Evolutionary conservation across 768 basidiomycete species (phyloP).

Genomic region (Agrocybe praecox): DNA sequence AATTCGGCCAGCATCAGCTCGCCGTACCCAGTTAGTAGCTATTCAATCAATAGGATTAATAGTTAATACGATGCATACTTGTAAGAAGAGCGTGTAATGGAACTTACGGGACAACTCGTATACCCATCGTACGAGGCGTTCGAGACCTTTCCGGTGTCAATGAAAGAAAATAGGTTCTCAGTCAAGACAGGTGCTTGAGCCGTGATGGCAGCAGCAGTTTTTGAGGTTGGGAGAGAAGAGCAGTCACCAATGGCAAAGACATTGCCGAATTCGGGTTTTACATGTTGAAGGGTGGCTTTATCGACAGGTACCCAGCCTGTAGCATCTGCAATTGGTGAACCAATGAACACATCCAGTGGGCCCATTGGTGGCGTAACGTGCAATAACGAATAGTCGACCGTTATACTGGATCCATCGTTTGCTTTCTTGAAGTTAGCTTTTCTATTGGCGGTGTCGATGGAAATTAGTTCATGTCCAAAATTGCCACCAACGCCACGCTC

Average conservation of each 20-base stretch:
- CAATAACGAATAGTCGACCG: slow-evolving; percentile 79
- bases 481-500: slow-evolving; percentile 79
- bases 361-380: slow-evolving; percentile 95
- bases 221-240: slow-evolving; percentile 90
- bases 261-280: slow-evolving; percentile 77
- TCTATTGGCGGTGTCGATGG: slow-evolving; percentile 69
- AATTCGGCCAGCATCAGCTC: slow-evolving; percentile 90
- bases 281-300: slow-evolving; percentile 78
- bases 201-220: slow-evolving; percentile 94
- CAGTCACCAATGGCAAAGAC: slow-evolving; percentile 94
- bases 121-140: slow-evolving; percentile 85
- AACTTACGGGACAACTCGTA: slow-evolving; percentile 80
- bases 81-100: slow-evolving; percentile 3
- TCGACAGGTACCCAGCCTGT: slow-evolving; percentile 92
- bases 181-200: slow-evolving; percentile 88
- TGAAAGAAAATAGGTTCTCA: slow-evolving; percentile 80
- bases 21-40: slow-evolving; percentile 84
- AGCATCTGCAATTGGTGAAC: slow-evolving; percentile 75
- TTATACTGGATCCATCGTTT: slow-evolving; percentile 65
- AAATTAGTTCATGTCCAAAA: slow-evolving; percentile 83
- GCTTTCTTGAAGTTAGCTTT: slow-evolving; percentile 82
- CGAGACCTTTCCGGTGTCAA: slow-evolving; percentile 73
- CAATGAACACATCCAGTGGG: slow-evolving; percentile 78
- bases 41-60: slow-evolving; percentile 9
- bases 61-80: slow-evolving; percentile 1